A percentile compares a stretch with the other conserved stretches of the same genome.
phyloP scores from a whole-genome alignment of 169 alveolate genomes.

The Plasmodium vivax region DNA sequence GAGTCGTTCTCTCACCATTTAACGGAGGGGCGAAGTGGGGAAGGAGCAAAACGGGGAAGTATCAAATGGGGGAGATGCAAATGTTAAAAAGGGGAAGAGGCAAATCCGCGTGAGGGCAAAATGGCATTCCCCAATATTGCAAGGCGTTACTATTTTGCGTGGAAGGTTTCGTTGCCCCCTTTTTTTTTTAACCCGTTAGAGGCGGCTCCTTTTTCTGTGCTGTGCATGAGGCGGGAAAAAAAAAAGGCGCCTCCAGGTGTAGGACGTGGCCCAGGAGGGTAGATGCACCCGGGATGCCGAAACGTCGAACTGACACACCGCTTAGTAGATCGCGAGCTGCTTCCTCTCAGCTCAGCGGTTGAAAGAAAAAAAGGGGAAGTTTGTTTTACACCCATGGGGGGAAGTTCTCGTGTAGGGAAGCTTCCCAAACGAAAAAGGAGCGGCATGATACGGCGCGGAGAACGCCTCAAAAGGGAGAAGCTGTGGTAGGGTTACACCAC shows the following conservation, averaged over 20 bases:
- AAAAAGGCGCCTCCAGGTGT: background rate
- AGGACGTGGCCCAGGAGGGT: background rate
- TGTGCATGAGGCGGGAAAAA: background rate
- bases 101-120: background rate
- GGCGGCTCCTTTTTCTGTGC: background rate
- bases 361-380: too few species aligned
- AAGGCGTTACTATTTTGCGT: background rate
- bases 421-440: background rate
- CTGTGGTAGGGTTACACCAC: background rate
- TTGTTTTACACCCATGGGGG: background rate
- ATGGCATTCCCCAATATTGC: background rate
- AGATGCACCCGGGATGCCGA: background rate
- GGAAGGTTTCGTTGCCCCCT: background rate
- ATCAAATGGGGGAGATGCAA: background rate
- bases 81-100: background rate
- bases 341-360: background rate
- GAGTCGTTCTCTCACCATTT: background rate
- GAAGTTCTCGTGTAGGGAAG: background rate
- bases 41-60: background rate
- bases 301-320: background rate
- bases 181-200: background rate
- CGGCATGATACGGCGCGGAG: background rate
- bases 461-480: background rate
- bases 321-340: background rate
- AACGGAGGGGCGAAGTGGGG: background rate